Percentiles rank a stretch among this genome's conserved stretches.
Conservation (phyloP, 192 early-diverging fungal species). For the Diversispora epigaea region DNA sequence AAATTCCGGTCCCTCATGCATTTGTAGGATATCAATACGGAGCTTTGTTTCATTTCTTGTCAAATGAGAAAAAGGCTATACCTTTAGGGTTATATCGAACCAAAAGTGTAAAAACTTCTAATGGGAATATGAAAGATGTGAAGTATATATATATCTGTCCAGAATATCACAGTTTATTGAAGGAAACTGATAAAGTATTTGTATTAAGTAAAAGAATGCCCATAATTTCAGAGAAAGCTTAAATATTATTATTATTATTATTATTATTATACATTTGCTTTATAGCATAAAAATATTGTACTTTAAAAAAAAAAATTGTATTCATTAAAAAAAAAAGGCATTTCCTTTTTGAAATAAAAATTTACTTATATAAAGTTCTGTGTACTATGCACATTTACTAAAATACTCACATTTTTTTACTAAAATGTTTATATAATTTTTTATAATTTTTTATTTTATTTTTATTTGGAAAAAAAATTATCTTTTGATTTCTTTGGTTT, state of each 20-base stretch:
- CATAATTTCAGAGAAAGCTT: neutral
- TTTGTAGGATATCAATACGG: slow-evolving; percentile 25
- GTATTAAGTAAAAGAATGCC: slow-evolving; percentile 29
- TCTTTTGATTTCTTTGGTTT: no score
- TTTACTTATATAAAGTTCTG: no score
- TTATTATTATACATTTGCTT: neutral
- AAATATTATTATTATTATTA: neutral
- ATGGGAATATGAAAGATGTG: slow-evolving; percentile 5
- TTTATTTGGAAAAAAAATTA: no score
- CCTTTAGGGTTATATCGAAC: slow-evolving; percentile 29
- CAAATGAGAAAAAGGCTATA: slow-evolving; percentile 18
- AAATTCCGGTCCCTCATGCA: slow-evolving; percentile 10
- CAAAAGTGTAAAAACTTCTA: neutral
- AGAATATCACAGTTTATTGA: slow-evolving; percentile 10
- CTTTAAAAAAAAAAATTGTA: no score
- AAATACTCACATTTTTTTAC: no score
- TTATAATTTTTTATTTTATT: no score
- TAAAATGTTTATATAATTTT: no score
- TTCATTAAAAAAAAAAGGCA: no score
- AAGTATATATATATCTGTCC: slow-evolving; percentile 31
- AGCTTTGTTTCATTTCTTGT: slow-evolving; percentile 1
- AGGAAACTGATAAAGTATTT: slow-evolving; percentile 24
- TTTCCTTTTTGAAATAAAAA: no score
- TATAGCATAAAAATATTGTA: no score
- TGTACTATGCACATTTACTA: no score